These are phyloP conservation scores for Monosporozyma unispora DNA, from an alignment of 805 yeast genomes.

Conservation along the genomic window DNA sequence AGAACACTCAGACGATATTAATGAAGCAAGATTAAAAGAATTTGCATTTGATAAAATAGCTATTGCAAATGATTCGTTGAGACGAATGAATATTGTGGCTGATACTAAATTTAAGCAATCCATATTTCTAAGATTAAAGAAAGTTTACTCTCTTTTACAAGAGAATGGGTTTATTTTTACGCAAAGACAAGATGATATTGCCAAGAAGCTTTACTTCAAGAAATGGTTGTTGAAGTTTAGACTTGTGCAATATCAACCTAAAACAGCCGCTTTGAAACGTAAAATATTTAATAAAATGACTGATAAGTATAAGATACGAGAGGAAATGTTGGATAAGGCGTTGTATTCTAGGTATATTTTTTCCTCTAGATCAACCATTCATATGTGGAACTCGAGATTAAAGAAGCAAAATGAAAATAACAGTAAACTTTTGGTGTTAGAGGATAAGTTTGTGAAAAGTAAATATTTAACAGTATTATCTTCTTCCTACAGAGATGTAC, in stretches of 20 bases:
- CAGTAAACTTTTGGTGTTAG: neutral
- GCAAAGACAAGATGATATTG: neutral
- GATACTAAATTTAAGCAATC: conserved; percentile 19
- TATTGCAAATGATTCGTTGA: conserved; percentile 8
- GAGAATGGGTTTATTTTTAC: neutral
- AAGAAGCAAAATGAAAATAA: neutral
- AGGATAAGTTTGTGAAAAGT: neutral
- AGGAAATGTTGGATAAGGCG: neutral
- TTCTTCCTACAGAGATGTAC: neutral
- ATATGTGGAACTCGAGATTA: neutral
- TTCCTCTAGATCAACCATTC: neutral
- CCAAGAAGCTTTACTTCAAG: neutral
- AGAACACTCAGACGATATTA: conserved; percentile 7
- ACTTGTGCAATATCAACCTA: neutral
- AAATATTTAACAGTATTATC: neutral
- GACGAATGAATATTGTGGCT: conserved; percentile 16
- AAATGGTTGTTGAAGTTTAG: neutral
- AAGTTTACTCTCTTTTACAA: neutral
- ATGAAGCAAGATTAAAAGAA: conserved; percentile 12
- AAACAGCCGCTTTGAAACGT: neutral
- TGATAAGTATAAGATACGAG: neutral
- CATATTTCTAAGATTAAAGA: conserved; percentile 9
- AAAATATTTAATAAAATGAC: neutral
- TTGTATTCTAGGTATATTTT: neutral
- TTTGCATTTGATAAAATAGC: conserved; percentile 10